Evolutionary conservation across 2,329 filamentous ascomycete genomes (phyloP).

Genomic region (Aspergillus spinulosporus): DNA sequence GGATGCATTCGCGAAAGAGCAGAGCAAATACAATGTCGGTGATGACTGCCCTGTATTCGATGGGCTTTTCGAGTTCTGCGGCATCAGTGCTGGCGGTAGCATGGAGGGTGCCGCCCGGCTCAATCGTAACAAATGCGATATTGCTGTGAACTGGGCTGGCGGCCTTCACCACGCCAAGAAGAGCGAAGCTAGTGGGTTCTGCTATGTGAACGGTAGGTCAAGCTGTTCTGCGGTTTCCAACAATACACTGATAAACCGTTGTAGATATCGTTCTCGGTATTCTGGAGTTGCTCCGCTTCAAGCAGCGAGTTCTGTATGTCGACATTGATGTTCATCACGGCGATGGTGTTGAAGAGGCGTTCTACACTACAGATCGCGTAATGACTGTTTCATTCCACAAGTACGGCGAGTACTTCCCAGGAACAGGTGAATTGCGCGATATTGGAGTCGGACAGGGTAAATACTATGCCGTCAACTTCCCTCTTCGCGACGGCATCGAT

Average conservation of each 20-base stretch:
- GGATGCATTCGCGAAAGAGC: slow-evolving; percentile 87
- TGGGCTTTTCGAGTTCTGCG: slow-evolving; percentile 69
- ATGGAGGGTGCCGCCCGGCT: slow-evolving; percentile 71
- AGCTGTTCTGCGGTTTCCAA: background rate
- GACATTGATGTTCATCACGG: slow-evolving; percentile 69
- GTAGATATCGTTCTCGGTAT: slow-evolving; percentile 67
- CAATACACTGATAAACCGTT: slow-evolving; percentile 11
- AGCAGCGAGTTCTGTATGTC: slow-evolving; percentile 65
- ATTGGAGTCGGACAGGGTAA: slow-evolving; percentile 68
- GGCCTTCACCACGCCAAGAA: slow-evolving; percentile 97
- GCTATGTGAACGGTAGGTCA: slow-evolving; percentile 82
- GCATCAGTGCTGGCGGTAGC: slow-evolving; percentile 67
- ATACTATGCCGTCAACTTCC: slow-evolving; percentile 69
- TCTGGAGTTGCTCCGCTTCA: slow-evolving; percentile 63
- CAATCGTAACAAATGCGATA: slow-evolving; percentile 67
- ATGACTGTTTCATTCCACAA: slow-evolving; percentile 74
- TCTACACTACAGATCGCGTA: slow-evolving; percentile 70
- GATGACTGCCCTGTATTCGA: slow-evolving; percentile 67
- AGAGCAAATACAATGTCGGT: slow-evolving; percentile 73
- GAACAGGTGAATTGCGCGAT: slow-evolving; percentile 67
- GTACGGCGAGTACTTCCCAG: slow-evolving; percentile 71
- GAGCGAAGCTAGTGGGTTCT: slow-evolving; percentile 91
- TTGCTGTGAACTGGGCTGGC: slow-evolving; percentile 83
- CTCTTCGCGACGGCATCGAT: slow-evolving; percentile 67
- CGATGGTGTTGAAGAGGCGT: slow-evolving; percentile 70